Evolutionary conservation across 768 basidiomycete species (phyloP), one percentile per base, ranked within the genome.

Genomic region (Pisolithus microcarpus): DNA sequence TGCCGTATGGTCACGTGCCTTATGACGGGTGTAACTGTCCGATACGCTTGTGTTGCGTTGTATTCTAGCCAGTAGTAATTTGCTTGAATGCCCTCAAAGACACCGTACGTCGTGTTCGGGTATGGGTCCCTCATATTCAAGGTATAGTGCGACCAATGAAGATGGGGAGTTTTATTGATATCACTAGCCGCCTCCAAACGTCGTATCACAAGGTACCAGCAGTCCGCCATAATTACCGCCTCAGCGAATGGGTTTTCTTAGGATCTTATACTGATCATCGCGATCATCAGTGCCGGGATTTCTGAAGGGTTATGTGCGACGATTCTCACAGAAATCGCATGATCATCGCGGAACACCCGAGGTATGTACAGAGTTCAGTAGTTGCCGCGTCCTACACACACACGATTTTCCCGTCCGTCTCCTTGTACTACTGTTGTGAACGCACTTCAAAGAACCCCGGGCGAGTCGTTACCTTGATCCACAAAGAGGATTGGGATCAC

Each of bases 111-210:
- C 48, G 87, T 95, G 11, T 96, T 95, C 58, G 91, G 91, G 28
- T 96, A 96, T 58, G 92, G 92, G 10, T 92, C 90, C 6, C 75
- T 96, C 38, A 93, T 95, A 51, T 95, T 87, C 78, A 94, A 91
- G 78, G 91, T 85, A 61, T 50, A 64, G 4, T 19, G 36, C 23
- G 23, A 7, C 40, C 28, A 44, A 7, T 39, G 13, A 3, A 51
- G 48, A 42, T 2, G 26, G n/a, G 46, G 18, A 3, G 46, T 44
- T 4, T 46, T 34, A 16, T 18, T 53, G 38, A 28, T 26, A 30
- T 53, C 52, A 34, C 45, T 24, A 94, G 91, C 89, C 89, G 26
- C 89, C 89, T 13, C 90, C 90, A 3, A 87, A 92, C 61, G 80
- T 85, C 31, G 70, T 85, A 21, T 70, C 74, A 1, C 72, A 85